Conservation (phyloP, 176 grass and related monocot genomes). For the Luzula sylvatica region DNA sequence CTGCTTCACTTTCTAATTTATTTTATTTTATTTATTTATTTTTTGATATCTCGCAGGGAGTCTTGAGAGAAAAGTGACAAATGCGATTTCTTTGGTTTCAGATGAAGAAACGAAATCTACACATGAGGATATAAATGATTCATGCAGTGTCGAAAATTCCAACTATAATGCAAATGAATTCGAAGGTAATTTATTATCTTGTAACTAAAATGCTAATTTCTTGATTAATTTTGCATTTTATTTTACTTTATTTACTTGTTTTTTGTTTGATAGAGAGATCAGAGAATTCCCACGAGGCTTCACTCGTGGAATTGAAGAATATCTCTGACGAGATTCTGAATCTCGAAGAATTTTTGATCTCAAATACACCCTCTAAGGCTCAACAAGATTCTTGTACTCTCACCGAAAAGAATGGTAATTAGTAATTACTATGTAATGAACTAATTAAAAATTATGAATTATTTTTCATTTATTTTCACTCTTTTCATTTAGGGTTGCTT, state of each 20-base stretch:
- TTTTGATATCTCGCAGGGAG: too few species aligned
- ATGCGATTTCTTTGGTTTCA: background rate
- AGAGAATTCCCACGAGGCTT: constrained; percentile 7
- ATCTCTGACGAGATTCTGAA: constrained; percentile 21
- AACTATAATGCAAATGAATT: background rate
- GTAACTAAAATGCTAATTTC: too few species aligned
- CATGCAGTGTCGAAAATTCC: too few species aligned
- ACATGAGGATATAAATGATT: background rate
- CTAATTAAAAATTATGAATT: background rate
- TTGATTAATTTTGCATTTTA: background rate
- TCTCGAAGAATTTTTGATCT: constrained; percentile 21
- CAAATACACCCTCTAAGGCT: constrained; percentile 1
- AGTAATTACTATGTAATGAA: background rate
- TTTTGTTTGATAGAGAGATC: background rate
- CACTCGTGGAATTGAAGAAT: constrained; percentile 22
- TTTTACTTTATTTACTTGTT: background rate
- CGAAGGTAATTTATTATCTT: constrained; percentile 8
- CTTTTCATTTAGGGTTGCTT: background rate
- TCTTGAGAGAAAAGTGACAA: too few species aligned
- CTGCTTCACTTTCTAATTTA: too few species aligned
- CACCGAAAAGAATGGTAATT: constrained; percentile 10
- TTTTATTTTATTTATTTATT: too few species aligned
- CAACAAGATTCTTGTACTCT: background rate
- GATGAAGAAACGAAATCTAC: background rate
- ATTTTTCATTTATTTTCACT: background rate